These are phyloP conservation scores for Vanrija sp. DNA, from an alignment of 1,284 basidiomycete genomes.

Conservation along the genomic window DNA sequence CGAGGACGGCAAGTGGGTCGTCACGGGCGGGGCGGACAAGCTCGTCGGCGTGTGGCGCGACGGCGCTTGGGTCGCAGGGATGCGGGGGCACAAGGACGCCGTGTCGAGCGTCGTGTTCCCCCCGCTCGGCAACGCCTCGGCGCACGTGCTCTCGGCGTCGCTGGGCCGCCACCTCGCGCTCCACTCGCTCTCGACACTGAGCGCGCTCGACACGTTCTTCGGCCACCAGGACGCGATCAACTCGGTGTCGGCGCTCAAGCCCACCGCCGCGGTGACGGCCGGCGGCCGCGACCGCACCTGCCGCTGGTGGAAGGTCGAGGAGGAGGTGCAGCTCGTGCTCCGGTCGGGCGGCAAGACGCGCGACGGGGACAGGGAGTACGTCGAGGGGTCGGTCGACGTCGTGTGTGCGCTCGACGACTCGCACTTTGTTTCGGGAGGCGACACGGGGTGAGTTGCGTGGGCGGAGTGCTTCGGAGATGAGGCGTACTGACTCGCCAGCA, in stretches of 20 bases:
- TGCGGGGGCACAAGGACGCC: constrained; percentile 78
- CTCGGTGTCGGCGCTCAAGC: constrained; percentile 70
- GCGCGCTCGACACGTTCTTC: constrained; percentile 94
- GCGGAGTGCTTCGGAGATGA: not conserved
- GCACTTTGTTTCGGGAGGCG: constrained; percentile 88
- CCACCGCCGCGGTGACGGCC: constrained; percentile 79
- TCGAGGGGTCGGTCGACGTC: constrained; percentile 88
- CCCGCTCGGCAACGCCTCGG: constrained; percentile 59
- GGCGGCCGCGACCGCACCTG: constrained; percentile 88
- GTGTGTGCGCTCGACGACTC: constrained; percentile 92
- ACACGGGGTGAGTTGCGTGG: constrained; percentile 67
- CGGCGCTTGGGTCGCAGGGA: constrained; percentile 67
- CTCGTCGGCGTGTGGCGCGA: constrained; percentile 79
- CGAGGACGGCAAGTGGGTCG: constrained; percentile 77
- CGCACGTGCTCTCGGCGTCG: constrained; percentile 81
- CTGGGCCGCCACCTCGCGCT: constrained; percentile 89
- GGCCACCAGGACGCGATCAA: constrained; percentile 91
- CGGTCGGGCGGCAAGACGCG: constrained; percentile 75
- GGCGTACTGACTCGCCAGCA: constrained; percentile 55
- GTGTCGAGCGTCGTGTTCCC: constrained; percentile 80
- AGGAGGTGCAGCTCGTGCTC: constrained; percentile 94
- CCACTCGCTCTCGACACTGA: constrained; percentile 78
- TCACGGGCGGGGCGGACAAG: constrained; percentile 79
- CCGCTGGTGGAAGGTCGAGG: constrained; percentile 94
- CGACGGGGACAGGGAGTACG: constrained; percentile 36